phyloP scores from a whole-genome alignment of 805 yeast species.

The Hanseniaspora jakobsenii region DNA sequence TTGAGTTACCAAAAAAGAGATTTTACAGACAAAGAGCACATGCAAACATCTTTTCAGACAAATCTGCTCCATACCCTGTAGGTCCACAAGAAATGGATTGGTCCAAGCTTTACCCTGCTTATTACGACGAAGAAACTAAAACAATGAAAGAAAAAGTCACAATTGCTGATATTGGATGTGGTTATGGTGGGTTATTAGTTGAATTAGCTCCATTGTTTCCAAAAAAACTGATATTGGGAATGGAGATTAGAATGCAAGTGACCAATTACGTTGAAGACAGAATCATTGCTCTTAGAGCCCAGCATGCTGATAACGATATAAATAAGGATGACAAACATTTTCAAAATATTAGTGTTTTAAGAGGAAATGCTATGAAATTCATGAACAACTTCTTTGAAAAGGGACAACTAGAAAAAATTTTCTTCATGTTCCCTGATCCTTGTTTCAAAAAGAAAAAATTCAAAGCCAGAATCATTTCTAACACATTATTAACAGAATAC shows the following conservation, averaged over 20 bases:
- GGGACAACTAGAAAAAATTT: conserved; percentile 77
- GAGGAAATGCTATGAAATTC: conserved; percentile 97
- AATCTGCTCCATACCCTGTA: conserved; percentile 74
- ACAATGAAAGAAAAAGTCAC: conserved; percentile 41
- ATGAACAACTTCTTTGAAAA: conserved; percentile 83
- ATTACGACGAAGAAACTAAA: conserved; percentile 34
- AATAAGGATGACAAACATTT: conserved; percentile 34
- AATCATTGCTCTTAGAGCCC: conserved; percentile 69
- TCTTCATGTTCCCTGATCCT: conserved; percentile 99
- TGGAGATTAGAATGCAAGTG: conserved; percentile 97
- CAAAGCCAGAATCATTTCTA: conserved; percentile 90
- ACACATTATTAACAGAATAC: conserved; percentile 78
- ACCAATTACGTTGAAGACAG: conserved; percentile 94
- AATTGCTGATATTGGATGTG: conserved; percentile 95
- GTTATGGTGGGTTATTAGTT: conserved; percentile 83
- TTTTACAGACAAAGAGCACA: conserved; percentile 95
- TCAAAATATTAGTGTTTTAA: conserved; percentile 75
- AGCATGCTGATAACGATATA: conserved; percentile 13
- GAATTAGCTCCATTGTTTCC: conserved; percentile 71
- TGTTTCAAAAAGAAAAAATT: conserved; percentile 96
- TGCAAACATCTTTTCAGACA: conserved; percentile 94
- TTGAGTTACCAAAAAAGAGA: conserved; percentile 66
- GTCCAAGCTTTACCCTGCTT: conserved; percentile 61
- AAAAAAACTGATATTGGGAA: conserved; percentile 66
- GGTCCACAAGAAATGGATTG: conserved; percentile 82